A percentile compares a stretch with the other conserved stretches of the same genome.
Conservation (phyloP, 768 basidiomycete genomes). For the Lentinula aciculospora region DNA sequence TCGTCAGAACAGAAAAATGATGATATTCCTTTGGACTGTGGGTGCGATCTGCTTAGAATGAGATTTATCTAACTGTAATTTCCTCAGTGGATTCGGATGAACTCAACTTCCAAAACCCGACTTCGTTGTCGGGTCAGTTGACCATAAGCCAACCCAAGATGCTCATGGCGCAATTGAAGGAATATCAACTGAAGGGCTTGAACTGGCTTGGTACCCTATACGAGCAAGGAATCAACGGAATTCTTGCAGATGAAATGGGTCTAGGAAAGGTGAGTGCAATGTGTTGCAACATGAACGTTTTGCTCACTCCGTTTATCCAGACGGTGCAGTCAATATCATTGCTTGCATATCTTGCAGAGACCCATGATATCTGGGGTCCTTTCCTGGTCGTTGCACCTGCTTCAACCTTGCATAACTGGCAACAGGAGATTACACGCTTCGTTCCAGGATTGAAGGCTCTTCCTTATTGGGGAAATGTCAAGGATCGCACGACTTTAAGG, state of each 20-base stretch:
- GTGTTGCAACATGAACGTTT: not conserved
- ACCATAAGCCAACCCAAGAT: constrained; percentile 91
- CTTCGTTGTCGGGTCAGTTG: constrained; percentile 76
- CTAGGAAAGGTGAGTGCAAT: constrained; percentile 62
- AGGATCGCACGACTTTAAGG: constrained; percentile 88
- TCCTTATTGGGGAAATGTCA: constrained; percentile 98
- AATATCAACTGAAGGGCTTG: constrained; percentile 96
- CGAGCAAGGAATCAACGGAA: constrained; percentile 99
- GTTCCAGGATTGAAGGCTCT: constrained; percentile 90
- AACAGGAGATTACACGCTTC: constrained; percentile 95
- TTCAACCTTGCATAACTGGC: constrained; percentile 98
- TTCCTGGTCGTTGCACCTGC: constrained; percentile 97
- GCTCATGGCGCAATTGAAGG: constrained; percentile 95
- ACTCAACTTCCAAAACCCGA: constrained; percentile 98
- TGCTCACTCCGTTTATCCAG: constrained; percentile 26
- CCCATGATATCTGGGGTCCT: constrained; percentile 98
- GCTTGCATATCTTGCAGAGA: constrained; percentile 92
- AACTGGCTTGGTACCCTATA: constrained; percentile 98
- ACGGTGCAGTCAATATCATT: constrained; percentile 98
- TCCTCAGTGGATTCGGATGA: constrained; percentile 86
- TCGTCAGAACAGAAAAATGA: constrained; percentile 15
- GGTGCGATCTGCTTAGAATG: constrained; percentile 19
- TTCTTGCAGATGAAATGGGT: constrained; percentile 99
- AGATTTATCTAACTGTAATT: not conserved
- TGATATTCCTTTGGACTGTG: constrained; percentile 68